Evolutionary conservation across 106 monocot genomes (phyloP).

Genomic region (Dioscorea dumetorum): DNA sequence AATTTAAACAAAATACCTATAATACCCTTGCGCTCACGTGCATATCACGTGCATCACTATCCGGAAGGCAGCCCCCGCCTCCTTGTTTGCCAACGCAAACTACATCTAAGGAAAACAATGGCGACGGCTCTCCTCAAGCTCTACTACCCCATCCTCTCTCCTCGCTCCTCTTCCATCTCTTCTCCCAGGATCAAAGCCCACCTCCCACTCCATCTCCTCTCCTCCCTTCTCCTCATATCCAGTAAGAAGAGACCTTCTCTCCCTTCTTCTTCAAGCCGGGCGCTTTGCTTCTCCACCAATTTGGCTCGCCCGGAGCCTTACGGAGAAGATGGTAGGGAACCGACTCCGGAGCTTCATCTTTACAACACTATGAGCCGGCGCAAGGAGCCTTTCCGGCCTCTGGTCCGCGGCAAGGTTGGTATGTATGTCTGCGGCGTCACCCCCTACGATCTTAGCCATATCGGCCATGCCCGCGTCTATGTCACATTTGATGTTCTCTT

Average conservation of each 20-base stretch:
- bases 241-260: background rate
- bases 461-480: conserved; percentile 85
- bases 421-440: conserved; percentile 97
- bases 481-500: conserved; percentile 86
- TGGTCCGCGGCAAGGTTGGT: conserved; percentile 57
- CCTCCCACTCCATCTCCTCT: background rate
- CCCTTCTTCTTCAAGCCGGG: background rate
- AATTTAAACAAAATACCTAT: too few relatives aligned
- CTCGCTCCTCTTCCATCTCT: background rate
- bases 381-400: conserved; percentile 63
- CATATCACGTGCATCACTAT: too few relatives aligned
- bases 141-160: background rate
- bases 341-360: conserved; percentile 30
- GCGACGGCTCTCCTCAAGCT: background rate
- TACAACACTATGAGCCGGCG: conserved; percentile 67
- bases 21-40: too few relatives aligned
- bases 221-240: background rate
- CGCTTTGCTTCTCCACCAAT: background rate
- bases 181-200: too few relatives aligned
- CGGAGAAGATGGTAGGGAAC: background rate
- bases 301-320: background rate
- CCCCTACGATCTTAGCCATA: conserved; percentile 83
- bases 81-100: too few relatives aligned
- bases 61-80: too few relatives aligned
- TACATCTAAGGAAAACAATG: background rate